Evolutionary conservation across 192 early-diverging fungal species (phyloP).

Genomic region (Coemansia sp.): DNA sequence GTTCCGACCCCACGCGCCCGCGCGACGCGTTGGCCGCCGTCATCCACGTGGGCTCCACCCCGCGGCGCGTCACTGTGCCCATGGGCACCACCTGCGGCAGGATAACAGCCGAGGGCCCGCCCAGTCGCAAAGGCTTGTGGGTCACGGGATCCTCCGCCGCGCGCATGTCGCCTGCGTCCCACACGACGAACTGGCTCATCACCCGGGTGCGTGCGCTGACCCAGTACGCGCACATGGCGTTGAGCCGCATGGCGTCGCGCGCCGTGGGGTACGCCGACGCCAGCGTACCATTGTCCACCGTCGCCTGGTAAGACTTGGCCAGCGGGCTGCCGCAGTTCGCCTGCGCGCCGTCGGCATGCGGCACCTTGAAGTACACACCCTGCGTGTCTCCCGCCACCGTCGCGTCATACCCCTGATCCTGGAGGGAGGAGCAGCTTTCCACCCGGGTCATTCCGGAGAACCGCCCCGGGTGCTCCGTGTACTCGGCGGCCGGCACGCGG

Average conservation of each 20-base stretch:
- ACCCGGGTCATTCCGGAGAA: not conserved
- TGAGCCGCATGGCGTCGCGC: conserved; percentile 72
- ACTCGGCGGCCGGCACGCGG: conserved; percentile 57
- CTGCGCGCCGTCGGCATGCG: conserved; percentile 81
- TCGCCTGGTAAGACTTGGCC: conserved; percentile 72
- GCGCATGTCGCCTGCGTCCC: conserved; percentile 51
- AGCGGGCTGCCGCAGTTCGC: conserved; percentile 83
- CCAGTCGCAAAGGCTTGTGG: conserved; percentile 23
- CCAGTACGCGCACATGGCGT: conserved; percentile 89
- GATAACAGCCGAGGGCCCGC: conserved; percentile 65
- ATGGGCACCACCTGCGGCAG: conserved; percentile 87
- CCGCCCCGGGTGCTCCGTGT: conserved; percentile 15
- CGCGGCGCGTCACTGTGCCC: conserved; percentile 95
- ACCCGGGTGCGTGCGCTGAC: conserved; percentile 78
- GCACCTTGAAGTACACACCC: conserved; percentile 66
- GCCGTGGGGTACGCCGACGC: conserved; percentile 70
- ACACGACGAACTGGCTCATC: conserved; percentile 80
- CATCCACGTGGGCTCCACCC: conserved; percentile 92
- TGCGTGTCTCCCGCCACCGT: conserved; percentile 27
- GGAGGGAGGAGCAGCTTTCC: conserved; percentile 22
- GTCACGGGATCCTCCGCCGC: conserved; percentile 42
- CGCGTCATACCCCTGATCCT: conserved; percentile 48
- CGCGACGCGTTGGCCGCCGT: conserved; percentile 91
- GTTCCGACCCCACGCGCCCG: conserved; percentile 88
- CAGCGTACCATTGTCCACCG: conserved; percentile 79